Conservation (phyloP, 2,329 filamentous ascomycete genomes). For the Aspergillus awamori region DNA sequence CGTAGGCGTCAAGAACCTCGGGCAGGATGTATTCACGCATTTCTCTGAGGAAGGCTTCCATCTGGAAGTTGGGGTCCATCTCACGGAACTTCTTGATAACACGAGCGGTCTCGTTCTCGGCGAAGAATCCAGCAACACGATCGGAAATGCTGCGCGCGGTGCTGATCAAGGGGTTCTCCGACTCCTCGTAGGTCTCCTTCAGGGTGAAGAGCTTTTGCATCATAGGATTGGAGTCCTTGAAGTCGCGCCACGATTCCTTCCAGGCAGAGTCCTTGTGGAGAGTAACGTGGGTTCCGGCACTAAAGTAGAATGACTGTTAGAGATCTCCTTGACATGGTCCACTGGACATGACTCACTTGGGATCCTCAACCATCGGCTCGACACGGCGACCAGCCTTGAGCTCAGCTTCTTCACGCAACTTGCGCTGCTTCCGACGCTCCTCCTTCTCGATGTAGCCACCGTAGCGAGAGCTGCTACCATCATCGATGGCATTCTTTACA, state of each 20-base stretch:
- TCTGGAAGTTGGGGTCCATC: slow-evolving; percentile 92
- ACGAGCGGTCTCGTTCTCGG: slow-evolving; percentile 95
- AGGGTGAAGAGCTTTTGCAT: slow-evolving; percentile 87
- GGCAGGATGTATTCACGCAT: slow-evolving; percentile 97
- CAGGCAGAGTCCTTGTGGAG: slow-evolving; percentile 95
- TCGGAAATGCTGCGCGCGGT: slow-evolving; percentile 95
- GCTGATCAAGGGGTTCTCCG: slow-evolving; percentile 91
- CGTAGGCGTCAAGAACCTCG: slow-evolving; percentile 95
- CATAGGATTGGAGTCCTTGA: slow-evolving; percentile 84
- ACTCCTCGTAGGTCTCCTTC: slow-evolving; percentile 89
- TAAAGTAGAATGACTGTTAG: slow-evolving; percentile 41
- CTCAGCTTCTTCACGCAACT: slow-evolving; percentile 68
- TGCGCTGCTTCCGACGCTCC: slow-evolving; percentile 79
- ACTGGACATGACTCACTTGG: slow-evolving; percentile 66
- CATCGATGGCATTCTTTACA: slow-evolving; percentile 94
- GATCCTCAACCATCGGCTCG: slow-evolving; percentile 77
- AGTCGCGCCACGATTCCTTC: slow-evolving; percentile 98
- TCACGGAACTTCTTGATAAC: slow-evolving; percentile 97
- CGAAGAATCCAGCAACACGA: slow-evolving; percentile 90
- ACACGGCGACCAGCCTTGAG: slow-evolving; percentile 54
- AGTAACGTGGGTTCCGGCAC: slow-evolving; percentile 91
- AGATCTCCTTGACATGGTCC: background rate
- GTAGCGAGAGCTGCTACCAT: slow-evolving; percentile 93
- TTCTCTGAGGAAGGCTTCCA: slow-evolving; percentile 92
- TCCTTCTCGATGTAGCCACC: slow-evolving; percentile 97